Evolutionary conservation across 805 yeast species (phyloP).

Genomic region (Candida chilensis): DNA sequence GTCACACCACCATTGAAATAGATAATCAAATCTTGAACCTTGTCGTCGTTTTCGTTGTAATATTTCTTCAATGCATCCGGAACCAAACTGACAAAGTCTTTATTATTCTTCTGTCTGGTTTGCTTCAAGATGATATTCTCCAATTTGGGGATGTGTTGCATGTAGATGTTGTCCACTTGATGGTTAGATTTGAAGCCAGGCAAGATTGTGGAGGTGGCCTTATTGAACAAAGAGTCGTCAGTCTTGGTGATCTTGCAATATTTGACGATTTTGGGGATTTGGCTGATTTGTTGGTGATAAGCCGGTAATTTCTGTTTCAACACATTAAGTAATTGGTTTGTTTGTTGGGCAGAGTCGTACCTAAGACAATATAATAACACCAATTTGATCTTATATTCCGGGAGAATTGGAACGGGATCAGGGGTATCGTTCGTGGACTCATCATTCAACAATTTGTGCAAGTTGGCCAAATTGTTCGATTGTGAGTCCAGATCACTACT

Average conservation of each 20-base stretch:
- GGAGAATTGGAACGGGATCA: conserved; percentile 27
- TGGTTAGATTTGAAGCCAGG: conserved; percentile 25
- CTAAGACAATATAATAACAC: conserved; percentile 67
- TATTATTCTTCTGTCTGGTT: conserved; percentile 27
- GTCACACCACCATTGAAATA: conserved; percentile 86
- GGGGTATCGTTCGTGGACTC: conserved; percentile 10
- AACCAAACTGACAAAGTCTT: conserved; percentile 33
- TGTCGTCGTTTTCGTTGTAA: conserved; percentile 16
- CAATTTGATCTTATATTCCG: conserved; percentile 58
- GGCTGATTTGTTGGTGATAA: too few relatives aligned
- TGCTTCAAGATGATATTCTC: conserved; percentile 33
- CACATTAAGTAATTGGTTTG: conserved; percentile 26
- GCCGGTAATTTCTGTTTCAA: conserved; percentile 26
- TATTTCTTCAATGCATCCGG: conserved; percentile 23
- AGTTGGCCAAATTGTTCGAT: conserved; percentile 32
- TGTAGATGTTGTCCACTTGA: conserved; percentile 62
- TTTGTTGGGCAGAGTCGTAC: conserved; percentile 42
- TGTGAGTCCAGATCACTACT: conserved; percentile 26
- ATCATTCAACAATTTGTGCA: conserved; percentile 43
- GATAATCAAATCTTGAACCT: conserved; percentile 58
- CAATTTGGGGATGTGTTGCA: conserved; percentile 84
- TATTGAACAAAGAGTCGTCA: conserved; percentile 10
- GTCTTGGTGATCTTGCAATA: too few relatives aligned
- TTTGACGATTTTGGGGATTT: too few relatives aligned
- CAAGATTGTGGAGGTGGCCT: conserved; percentile 12